These are phyloP conservation scores for Apiosordaria backusii DNA, from an alignment of 495 filamentous ascomycete genomes.

Conservation along the genomic window DNA sequence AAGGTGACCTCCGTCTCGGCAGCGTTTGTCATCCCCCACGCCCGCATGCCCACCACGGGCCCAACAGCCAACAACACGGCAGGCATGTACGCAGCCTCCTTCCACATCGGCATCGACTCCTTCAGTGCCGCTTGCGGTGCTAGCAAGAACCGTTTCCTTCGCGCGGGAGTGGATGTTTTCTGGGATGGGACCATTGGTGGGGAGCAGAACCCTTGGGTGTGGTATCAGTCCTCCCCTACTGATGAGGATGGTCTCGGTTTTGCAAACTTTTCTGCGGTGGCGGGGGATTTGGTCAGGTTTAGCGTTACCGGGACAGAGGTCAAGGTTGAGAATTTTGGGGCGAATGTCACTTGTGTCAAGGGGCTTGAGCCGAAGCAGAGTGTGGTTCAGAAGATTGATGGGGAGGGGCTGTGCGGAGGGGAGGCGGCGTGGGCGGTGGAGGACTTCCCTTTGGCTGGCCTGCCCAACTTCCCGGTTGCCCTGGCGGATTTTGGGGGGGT, in stretches of 20 bases:
- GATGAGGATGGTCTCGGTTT: slow-evolving; percentile 12
- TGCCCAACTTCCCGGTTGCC: slow-evolving; percentile 23
- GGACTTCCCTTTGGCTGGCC: slow-evolving; percentile 25
- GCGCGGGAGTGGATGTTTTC: slow-evolving; percentile 30
- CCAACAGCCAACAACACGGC: slow-evolving; percentile 22
- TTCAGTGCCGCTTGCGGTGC: not conserved
- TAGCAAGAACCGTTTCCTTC: slow-evolving; percentile 10
- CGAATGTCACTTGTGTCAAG: not conserved
- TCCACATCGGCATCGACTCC: slow-evolving; percentile 30
- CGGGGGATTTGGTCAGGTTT: slow-evolving; percentile 23
- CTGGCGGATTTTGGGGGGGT: slow-evolving; percentile 27
- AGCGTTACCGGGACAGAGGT: slow-evolving; percentile 2
- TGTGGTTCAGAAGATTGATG: not conserved
- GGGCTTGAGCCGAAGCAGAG: not conserved
- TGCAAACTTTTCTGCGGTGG: slow-evolving; percentile 13
- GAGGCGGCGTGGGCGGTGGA: slow-evolving; percentile 29
- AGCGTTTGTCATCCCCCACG: slow-evolving; percentile 22
- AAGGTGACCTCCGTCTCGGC: not conserved
- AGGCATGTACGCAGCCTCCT: slow-evolving; percentile 26
- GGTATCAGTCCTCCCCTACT: slow-evolving; percentile 19
- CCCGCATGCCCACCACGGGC: slow-evolving; percentile 19
- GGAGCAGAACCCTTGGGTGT: slow-evolving; percentile 18
- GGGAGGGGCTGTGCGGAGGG: slow-evolving; percentile 13
- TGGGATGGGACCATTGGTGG: slow-evolving; percentile 24
- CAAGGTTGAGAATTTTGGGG: slow-evolving; percentile 26